Conservation (phyloP, 1,284 basidiomycete genomes). For the Phylloporus sp. region DNA sequence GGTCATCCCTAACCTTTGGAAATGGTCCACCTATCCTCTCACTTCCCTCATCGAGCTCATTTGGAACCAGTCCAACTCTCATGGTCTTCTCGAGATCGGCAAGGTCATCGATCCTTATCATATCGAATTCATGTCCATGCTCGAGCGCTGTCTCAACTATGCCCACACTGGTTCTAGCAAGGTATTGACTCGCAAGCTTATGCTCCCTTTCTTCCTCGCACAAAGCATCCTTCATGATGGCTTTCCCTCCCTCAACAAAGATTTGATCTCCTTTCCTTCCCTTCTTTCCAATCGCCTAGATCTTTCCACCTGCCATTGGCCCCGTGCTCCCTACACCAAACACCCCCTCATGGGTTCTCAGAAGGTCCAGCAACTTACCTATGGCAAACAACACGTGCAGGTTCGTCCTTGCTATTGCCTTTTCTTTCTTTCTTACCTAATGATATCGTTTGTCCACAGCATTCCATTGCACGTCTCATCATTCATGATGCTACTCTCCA, state of each 20-base stretch:
- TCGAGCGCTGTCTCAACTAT: slow-evolving; percentile 7
- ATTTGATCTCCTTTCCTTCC: background rate
- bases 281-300: background rate
- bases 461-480: no score
- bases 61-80: background rate
- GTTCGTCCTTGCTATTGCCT: no score
- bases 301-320: background rate
- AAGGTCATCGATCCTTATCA: background rate
- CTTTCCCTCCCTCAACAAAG: background rate
- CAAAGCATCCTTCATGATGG: background rate
- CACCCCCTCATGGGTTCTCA: no score
- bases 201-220: background rate
- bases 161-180: background rate
- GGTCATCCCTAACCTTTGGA: slow-evolving; percentile 2
- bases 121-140: slow-evolving; percentile 4
- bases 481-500: no score
- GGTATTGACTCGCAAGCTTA: background rate
- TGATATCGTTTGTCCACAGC: no score
- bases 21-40: background rate
- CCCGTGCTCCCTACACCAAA: background rate
- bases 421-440: no score
- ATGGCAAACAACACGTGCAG: no score
- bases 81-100: fast-evolving
- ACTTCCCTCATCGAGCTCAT: background rate
- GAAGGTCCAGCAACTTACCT: no score